These are phyloP conservation scores for Aspergillus indologenus DNA, from an alignment of 495 filamentous ascomycete genomes.

Conservation along the genomic window DNA sequence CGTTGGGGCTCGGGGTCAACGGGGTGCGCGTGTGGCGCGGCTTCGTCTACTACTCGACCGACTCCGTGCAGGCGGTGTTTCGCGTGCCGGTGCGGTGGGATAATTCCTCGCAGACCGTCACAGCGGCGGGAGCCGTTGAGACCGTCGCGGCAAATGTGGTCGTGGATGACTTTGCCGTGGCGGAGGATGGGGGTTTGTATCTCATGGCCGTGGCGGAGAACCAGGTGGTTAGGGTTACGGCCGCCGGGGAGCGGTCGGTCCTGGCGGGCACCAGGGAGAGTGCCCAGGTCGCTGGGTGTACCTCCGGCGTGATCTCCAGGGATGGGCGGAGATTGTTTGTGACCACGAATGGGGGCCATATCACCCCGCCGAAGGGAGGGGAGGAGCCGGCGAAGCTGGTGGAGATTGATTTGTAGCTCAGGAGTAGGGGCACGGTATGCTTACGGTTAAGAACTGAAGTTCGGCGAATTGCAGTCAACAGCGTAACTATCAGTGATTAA, in stretches of 20 bases:
- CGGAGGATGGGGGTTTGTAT: not conserved
- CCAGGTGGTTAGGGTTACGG: not conserved
- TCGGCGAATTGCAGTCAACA: no score
- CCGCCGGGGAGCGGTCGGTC: not conserved
- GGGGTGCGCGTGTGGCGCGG: not conserved
- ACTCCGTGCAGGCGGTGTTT: not conserved
- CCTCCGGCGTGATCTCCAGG: not conserved
- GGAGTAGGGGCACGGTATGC: not conserved
- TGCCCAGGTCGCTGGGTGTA: not conserved
- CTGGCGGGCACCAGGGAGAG: not conserved
- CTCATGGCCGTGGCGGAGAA: not conserved
- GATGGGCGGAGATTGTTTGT: not conserved
- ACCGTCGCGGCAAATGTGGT: not conserved
- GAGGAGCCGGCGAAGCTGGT: not conserved
- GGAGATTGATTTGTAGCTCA: not conserved
- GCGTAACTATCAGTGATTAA: no score
- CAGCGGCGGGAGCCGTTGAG: not conserved
- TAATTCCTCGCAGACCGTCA: not conserved
- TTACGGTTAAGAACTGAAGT: no score
- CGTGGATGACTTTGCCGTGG: not conserved
- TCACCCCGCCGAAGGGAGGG: not conserved
- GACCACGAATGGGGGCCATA: not conserved
- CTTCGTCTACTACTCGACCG: not conserved
- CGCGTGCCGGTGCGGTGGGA: not conserved
- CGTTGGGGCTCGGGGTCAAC: not conserved